Base-by-base conservation (phyloP, 495 filamentous ascomycete species). In the Talaromyces wortmannii region DNA sequence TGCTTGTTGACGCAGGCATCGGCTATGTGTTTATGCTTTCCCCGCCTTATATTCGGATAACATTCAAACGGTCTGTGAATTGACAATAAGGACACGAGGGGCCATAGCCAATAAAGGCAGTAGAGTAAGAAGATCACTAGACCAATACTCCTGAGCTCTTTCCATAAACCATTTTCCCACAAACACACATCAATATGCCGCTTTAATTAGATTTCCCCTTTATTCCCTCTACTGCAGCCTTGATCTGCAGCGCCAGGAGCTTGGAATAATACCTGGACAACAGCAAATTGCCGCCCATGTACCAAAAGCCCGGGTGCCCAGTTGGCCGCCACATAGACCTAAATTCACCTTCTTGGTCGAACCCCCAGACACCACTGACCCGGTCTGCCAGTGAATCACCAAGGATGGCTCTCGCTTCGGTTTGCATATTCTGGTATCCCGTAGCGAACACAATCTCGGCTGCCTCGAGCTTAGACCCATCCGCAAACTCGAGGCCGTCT, bases 371-470 rank as follows among this genome's bases (percentile, higher is more conserved):
- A 69, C 88, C 83, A 15, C 74, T 76, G 0, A 84, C 71, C 16
- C 77, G 72, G 60, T 86, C 83, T 0, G 83, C 87, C 29, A 92
- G 64, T 31, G 79, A 75, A 53, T 89, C 82, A 4, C 89, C 89
- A 50, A 95, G 78, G 7, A 90, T 82, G 49, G 68, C 76, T 31
- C 83, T 64, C 8, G 76, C 75, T 5, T 69, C 73, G 0, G 82
- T 84, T 16, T 80, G 75, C 89, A 94, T 95, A 59, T 89, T 91
- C 43, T 82, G 73, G 64, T 91, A 94, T 0, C 90, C 90, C 6
- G 90, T 95, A 5, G 90, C 90, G 47, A 92, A 82, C 4, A 94
- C 78, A 44, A 95, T 83, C 63, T 88, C 81, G 57, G 94, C 90
- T 0, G 89, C 87, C 31, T 85, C 79, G 0, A 94, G 66, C 42